These are phyloP conservation scores for Aspergillus aculeatinus DNA, from an alignment of 2,329 filamentous ascomycete genomes.

Conservation along the genomic window DNA sequence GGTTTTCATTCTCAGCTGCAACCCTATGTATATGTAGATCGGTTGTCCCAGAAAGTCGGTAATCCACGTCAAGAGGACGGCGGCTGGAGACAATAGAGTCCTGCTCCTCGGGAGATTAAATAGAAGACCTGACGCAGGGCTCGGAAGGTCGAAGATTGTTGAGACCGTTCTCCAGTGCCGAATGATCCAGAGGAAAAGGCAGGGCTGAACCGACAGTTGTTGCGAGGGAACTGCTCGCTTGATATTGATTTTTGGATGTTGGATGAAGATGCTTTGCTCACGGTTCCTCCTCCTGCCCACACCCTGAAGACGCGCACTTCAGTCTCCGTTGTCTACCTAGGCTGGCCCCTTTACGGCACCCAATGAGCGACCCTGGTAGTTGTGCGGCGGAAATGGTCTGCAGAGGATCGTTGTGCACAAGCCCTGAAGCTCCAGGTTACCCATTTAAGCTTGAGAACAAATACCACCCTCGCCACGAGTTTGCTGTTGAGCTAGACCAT, in stretches of 20 bases:
- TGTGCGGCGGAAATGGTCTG: slow-evolving; percentile 27
- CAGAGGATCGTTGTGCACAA: slow-evolving; percentile 24
- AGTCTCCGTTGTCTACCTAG: slow-evolving; percentile 21
- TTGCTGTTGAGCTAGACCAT: slow-evolving; percentile 26
- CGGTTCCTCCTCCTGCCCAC: slow-evolving; percentile 19
- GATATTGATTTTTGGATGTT: slow-evolving; percentile 27
- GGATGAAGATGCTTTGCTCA: slow-evolving; percentile 17
- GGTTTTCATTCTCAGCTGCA: slow-evolving; percentile 16
- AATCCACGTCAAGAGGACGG: slow-evolving; percentile 14
- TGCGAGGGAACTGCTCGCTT: slow-evolving; percentile 21
- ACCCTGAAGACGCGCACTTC: slow-evolving; percentile 17
- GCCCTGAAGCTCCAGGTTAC: slow-evolving; percentile 22
- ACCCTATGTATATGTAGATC: slow-evolving; percentile 17
- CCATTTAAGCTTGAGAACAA: slow-evolving; percentile 25
- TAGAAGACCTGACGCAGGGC: not conserved
- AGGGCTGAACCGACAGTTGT: slow-evolving; percentile 3
- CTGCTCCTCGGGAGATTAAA: slow-evolving; percentile 3
- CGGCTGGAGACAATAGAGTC: not conserved
- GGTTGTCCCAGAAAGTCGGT: slow-evolving; percentile 9
- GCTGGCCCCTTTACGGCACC: slow-evolving; percentile 22
- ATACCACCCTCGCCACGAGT: slow-evolving; percentile 32
- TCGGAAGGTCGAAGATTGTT: not conserved
- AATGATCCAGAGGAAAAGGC: slow-evolving; percentile 13
- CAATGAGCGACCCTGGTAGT: slow-evolving; percentile 24
- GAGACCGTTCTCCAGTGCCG: not conserved